Evolutionary conservation across 257 asterid species (phyloP).

Genomic region (Solanum raphanifolium): DNA sequence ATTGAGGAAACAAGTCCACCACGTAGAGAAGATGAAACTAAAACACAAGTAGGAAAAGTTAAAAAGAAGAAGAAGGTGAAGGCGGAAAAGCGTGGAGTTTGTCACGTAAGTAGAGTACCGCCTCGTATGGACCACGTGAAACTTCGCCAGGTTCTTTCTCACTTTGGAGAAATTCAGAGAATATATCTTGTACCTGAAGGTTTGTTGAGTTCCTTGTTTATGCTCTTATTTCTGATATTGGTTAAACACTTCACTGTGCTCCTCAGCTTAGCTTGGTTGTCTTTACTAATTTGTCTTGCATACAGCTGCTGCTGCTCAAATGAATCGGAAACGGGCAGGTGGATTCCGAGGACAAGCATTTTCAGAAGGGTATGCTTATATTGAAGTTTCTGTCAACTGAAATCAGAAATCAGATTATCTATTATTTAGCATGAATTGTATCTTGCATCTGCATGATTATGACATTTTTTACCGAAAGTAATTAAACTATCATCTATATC

Average conservation of each 20-base stretch:
- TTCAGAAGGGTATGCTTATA: constrained; percentile 67
- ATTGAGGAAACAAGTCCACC: constrained; percentile 4
- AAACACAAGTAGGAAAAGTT: constrained; percentile 10
- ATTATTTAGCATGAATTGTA: not conserved
- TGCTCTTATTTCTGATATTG: not conserved
- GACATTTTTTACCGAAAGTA: not conserved
- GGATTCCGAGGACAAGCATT: constrained; percentile 77
- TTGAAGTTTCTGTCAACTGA: not conserved
- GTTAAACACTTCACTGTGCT: not conserved
- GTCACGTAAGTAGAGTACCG: constrained; percentile 82
- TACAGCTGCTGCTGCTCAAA: constrained; percentile 49
- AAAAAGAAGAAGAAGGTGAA: constrained; percentile 20
- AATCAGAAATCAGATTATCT: not conserved
- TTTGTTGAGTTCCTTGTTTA: constrained; percentile 6
- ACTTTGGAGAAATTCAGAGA: constrained; percentile 67
- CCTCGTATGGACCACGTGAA: constrained; percentile 80
- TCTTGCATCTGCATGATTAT: not conserved
- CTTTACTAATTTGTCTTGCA: not conserved
- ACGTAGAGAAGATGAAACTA: constrained; percentile 3
- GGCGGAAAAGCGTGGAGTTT: constrained; percentile 48
- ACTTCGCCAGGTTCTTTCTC: constrained; percentile 72
- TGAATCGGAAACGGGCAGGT: constrained; percentile 57
- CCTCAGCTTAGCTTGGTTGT: not conserved
- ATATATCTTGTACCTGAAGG: constrained; percentile 86
- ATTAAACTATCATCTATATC: not conserved